Evolutionary conservation across 2,329 filamentous ascomycete species (phyloP).

Genomic region (Diaporthe humulicola): DNA sequence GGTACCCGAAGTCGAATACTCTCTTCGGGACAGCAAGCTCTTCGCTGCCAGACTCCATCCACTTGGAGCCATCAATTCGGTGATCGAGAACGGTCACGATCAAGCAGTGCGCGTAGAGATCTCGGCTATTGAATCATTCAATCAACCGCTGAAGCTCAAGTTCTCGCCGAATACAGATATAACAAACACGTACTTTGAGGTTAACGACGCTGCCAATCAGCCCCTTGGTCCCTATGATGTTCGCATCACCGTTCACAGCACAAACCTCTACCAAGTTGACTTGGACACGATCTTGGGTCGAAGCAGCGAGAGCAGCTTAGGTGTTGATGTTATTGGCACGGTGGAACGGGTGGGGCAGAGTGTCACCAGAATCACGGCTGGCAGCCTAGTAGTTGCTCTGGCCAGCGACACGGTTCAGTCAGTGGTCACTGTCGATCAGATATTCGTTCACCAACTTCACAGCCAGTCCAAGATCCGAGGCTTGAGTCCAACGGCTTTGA

Average conservation of each 20-base stretch:
- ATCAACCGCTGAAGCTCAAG: conserved; percentile 41
- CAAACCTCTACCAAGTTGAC: conserved; percentile 54
- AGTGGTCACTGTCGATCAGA: conserved; percentile 49
- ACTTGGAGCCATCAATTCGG: conserved; percentile 54
- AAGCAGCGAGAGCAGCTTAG: conserved; percentile 49
- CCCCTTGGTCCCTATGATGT: conserved; percentile 51
- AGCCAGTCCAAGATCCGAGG: conserved; percentile 41
- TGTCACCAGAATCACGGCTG: conserved; percentile 49
- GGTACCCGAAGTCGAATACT: conserved; percentile 58
- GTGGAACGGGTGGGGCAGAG: conserved; percentile 51
- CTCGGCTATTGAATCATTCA: not conserved
- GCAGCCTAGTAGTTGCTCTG: conserved; percentile 59
- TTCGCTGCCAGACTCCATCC: conserved; percentile 61
- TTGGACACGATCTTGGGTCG: conserved; percentile 51
- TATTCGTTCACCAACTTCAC: conserved; percentile 50
- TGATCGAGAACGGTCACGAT: conserved; percentile 55
- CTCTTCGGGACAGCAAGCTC: conserved; percentile 52
- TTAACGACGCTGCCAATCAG: conserved; percentile 31
- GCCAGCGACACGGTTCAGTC: conserved; percentile 53
- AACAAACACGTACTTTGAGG: conserved; percentile 41
- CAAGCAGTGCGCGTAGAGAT: conserved; percentile 20
- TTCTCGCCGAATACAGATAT: conserved; percentile 25
- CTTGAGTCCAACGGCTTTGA: conserved; percentile 54
- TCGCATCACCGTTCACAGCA: conserved; percentile 54
- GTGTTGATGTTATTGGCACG: conserved; percentile 57